Evolutionary conservation across 345 rosid species (phyloP), one percentile per base, ranked within the genome.

Genomic region (Raphanus raphanistrum): DNA sequence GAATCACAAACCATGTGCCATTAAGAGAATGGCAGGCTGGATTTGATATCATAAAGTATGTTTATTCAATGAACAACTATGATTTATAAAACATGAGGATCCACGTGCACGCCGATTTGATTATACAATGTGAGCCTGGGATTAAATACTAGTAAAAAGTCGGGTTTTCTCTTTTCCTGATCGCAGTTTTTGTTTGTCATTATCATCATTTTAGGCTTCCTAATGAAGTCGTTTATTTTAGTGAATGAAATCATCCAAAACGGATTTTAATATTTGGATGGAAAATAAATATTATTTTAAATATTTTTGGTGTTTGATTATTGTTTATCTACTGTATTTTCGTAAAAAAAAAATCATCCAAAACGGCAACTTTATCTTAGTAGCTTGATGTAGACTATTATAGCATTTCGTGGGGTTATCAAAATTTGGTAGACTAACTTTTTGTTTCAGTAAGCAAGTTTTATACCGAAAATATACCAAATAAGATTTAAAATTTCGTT

Each of bases 21-120:
- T 57, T 63, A 70, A 74, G 57, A 79, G 84, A 81, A 81, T 84
- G 86, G 82, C 83, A 81, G 79, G 63, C 76, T 84, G 83, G 76
- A 35, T 50, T 75, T 74, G 35, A 35, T 35, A 79, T 55, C 62
- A 31, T 41, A 55, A 74, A 68, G 16, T 69, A 74, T 50, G 35
- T 33, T 60, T 73, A 27, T 26, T 61, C 12, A 35, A n/a, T 66
- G 35, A 26, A 16, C 5, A 68, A 52, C 4, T 69, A 32, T 25
- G 63, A 69, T 66, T 72, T 57, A 43, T 72, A 66, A 66, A 25
- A 79, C 41, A 66, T 12, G 43, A 64, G 26, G 54, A 59, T 73
- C 74, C 82, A 79, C 82, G 78, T 79, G 82, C 82, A 67, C 64
- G 28, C 0, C 41, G 21, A 73, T 68, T 73, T 72, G 9, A 38